Conservation (phyloP, 1,139 yeast genomes). For the Eremothecium sinecaudum region DNA sequence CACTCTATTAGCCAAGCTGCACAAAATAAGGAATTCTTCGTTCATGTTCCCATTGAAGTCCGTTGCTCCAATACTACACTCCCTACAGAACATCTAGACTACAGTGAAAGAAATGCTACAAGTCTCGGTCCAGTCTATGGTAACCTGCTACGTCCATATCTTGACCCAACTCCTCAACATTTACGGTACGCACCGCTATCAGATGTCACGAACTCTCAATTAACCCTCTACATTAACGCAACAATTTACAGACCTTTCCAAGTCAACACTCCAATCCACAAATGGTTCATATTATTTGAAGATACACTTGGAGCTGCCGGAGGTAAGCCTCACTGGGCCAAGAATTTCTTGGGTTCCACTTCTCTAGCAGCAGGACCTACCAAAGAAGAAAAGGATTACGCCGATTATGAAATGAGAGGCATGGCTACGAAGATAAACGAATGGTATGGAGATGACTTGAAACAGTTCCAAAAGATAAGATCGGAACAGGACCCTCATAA, state of each 20-base stretch:
- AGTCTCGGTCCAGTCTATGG: constrained; percentile 79
- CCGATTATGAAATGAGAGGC: constrained; percentile 74
- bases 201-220: constrained; percentile 62
- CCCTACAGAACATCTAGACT: constrained; percentile 34
- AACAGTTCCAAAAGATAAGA: constrained; percentile 52
- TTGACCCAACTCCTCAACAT: constrained; percentile 65
- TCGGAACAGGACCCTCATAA: constrained; percentile 68
- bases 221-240: constrained; percentile 82
- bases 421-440: constrained; percentile 56
- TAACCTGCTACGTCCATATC: constrained; percentile 66
- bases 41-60: constrained; percentile 92
- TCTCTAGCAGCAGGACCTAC: constrained; percentile 30
- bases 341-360: constrained; percentile 72
- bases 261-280: constrained; percentile 59
- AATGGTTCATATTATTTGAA: constrained; percentile 84
- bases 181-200: constrained; percentile 45
- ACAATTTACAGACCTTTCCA: constrained; percentile 93
- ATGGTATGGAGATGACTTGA: constrained; percentile 75
- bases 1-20: constrained; percentile 56
- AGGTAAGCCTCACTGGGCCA: constrained; percentile 99
- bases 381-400: constrained; percentile 32
- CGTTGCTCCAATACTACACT: constrained; percentile 82
- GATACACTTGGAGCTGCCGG: constrained; percentile 63
- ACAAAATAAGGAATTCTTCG: constrained; percentile 52
- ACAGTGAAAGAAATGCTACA: constrained; percentile 33